Percentiles rank a stretch among this genome's conserved stretches.
Evolutionary conservation across 192 early-diverging fungal genomes (phyloP).

Genomic region (Dispira parvispora): DNA sequence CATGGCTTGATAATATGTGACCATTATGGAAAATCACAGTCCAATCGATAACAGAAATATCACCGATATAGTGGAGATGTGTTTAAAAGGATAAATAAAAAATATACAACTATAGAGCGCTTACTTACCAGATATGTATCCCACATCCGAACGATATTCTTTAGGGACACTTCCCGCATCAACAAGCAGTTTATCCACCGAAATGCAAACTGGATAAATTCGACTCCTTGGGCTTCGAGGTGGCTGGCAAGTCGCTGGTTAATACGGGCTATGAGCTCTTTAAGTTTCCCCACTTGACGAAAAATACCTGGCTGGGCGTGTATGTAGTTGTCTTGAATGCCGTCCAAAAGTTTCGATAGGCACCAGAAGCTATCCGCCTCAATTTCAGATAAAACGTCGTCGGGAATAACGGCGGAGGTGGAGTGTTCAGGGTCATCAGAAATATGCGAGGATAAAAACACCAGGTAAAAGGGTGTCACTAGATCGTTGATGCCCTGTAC

Average conservation of each 20-base stretch:
- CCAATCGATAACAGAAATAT: no score
- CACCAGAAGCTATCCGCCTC: constrained; percentile 98
- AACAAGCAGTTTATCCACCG: constrained; percentile 99
- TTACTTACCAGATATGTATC: constrained; percentile 75
- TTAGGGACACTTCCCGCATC: constrained; percentile 85
- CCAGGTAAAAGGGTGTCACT: constrained; percentile 88
- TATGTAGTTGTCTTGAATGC: constrained; percentile 99
- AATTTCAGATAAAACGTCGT: constrained; percentile 43
- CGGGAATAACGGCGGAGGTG: constrained; percentile 22
- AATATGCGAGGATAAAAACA: constrained; percentile 49
- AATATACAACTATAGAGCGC: no score
- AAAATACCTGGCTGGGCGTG: constrained; percentile 94
- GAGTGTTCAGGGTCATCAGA: not conserved
- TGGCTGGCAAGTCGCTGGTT: constrained; percentile 71
- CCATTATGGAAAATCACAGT: no score
- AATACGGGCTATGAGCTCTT: constrained; percentile 83
- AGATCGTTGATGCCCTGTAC: constrained; percentile 99
- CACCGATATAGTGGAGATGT: no score
- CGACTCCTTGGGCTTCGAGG: constrained; percentile 71
- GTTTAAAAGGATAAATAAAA: no score
- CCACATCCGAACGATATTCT: constrained; percentile 93
- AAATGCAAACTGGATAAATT: constrained; percentile 98
- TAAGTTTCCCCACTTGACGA: constrained; percentile 70
- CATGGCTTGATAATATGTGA: no score
- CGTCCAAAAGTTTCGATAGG: constrained; percentile 84